Percentiles rank a stretch among this genome's conserved stretches.
Evolutionary conservation across 23 red algal genomes (phyloP).

Genomic region (Gracilaria domingensis): DNA sequence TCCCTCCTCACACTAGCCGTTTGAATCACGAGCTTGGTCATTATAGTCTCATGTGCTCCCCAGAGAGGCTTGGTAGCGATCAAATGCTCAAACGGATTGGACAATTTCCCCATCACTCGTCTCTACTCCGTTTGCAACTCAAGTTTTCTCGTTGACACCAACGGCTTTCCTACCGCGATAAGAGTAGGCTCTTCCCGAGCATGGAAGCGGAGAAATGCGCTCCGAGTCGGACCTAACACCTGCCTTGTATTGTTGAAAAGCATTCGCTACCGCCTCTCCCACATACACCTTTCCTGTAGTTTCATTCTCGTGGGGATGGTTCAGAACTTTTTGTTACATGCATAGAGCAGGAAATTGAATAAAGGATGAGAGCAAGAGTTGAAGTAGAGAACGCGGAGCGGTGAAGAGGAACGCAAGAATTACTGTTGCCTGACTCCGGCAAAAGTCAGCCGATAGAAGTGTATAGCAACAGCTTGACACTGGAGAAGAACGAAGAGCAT

Average conservation of each 20-base stretch:
- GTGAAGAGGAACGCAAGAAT: no score
- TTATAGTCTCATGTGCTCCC: neutral
- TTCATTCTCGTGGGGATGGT: neutral
- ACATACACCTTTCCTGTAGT: neutral
- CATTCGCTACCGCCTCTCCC: neutral
- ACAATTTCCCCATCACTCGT: neutral
- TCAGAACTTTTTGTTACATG: neutral
- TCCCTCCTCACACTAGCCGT: neutral
- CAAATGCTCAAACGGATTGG: neutral
- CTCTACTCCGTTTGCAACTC: neutral
- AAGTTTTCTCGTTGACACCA: neutral
- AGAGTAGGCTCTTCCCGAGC: neutral
- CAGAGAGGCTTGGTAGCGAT: neutral
- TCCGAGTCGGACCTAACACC: neutral
- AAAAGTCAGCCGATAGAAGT: no score
- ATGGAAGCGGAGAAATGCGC: neutral
- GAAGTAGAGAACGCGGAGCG: no score
- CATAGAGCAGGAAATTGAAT: no score
- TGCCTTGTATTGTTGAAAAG: neutral
- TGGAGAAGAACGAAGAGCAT: neutral
- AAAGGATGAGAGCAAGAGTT: no score
- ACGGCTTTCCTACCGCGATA: neutral
- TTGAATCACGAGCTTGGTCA: neutral
- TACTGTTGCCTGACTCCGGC: no score
- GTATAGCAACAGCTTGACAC: no score